These are phyloP conservation scores for Coemansia biformis DNA, from an alignment of 192 early-diverging fungal genomes.

Conservation along the genomic window DNA sequence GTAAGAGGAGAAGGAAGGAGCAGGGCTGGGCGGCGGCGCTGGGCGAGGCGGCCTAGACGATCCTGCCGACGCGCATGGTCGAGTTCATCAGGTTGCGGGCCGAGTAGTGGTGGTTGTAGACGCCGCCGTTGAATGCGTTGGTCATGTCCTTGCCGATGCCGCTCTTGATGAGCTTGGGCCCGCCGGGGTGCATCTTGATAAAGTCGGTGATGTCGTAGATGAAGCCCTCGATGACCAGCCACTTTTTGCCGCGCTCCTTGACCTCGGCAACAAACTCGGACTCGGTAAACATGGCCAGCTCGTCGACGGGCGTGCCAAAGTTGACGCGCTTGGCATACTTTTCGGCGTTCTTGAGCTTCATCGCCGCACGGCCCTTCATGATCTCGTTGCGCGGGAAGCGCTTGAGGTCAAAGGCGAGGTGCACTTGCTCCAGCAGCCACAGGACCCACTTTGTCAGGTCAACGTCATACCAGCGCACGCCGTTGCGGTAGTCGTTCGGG, in stretches of 20 bases:
- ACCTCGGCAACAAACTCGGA: conserved; percentile 61
- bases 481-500: conserved; percentile 82
- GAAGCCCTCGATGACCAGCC: conserved; percentile 77
- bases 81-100: conserved; percentile 74
- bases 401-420: conserved; percentile 62
- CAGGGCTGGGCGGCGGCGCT: no score
- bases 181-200: conserved; percentile 84
- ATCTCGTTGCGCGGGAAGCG: conserved; percentile 75
- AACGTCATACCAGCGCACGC: conserved; percentile 66
- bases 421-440: conserved; percentile 48
- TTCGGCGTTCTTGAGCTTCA: conserved; percentile 76
- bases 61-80: conserved; percentile 61
- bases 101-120: conserved; percentile 84
- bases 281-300: conserved; percentile 63
- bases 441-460: conserved; percentile 83
- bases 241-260: conserved; percentile 59
- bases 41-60: conserved; percentile 29
- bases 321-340: conserved; percentile 59
- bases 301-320: conserved; percentile 66
- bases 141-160: conserved; percentile 82
- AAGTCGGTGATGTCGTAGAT: conserved; percentile 78
- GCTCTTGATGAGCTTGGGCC: conserved; percentile 59
- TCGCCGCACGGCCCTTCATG: conserved; percentile 61
- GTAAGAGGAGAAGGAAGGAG: conserved; percentile 2
- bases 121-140: conserved; percentile 77